Evolutionary conservation across 2,329 filamentous ascomycete genomes (phyloP), one percentile per base, ranked within the genome.

Genomic region (Coleophoma eucalyptorum): DNA sequence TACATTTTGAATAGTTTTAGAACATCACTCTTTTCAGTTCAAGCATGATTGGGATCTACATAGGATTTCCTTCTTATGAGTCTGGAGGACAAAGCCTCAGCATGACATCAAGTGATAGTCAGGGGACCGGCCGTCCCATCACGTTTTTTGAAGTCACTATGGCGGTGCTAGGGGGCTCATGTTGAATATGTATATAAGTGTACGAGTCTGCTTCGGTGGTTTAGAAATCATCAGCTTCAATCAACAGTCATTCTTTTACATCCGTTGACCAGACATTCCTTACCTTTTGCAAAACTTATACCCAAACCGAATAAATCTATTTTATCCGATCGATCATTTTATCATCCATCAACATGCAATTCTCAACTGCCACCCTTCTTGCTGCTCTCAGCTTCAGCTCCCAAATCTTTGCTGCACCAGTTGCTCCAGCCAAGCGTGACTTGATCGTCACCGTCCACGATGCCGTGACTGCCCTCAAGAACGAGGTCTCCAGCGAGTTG

Each of bases 271-370:
- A 37, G 26, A 26, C 46, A 41, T 16, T 46, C 31, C 19, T 38
- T 46, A 46, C 31, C 11, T 26, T 21, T 46, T 45, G 26, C 35
- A 38, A 35, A 38, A 46, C n/a, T 21, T 26, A 18, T 46, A 26
- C 18, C 32, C 31, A 42, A 26, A 26, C 21, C 26, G 26, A 5
- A 26, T 26, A 26, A 26, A 26, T 26, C 2, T 5, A n/a, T 26
- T 26, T 26, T 26, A 26, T 26, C 26, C 3, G 26, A 7, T 26
- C 26, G 3, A 26, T 7, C 6, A 26, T 26, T 8, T 26, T 26
- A n/a, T 33, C 21, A 37, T 42, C 19, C 32, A 31, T 52, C 53
- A 55, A 45, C 12, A 55, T 55, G 53, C 38, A 55, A 18, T 55
- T 52, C 48, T 37, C 44, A 48, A 19, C 20, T 37, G 20, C 46